These are phyloP conservation scores for Ceratocystis harringtonii DNA, from an alignment of 2,329 filamentous ascomycete species.

Conservation along the genomic window DNA sequence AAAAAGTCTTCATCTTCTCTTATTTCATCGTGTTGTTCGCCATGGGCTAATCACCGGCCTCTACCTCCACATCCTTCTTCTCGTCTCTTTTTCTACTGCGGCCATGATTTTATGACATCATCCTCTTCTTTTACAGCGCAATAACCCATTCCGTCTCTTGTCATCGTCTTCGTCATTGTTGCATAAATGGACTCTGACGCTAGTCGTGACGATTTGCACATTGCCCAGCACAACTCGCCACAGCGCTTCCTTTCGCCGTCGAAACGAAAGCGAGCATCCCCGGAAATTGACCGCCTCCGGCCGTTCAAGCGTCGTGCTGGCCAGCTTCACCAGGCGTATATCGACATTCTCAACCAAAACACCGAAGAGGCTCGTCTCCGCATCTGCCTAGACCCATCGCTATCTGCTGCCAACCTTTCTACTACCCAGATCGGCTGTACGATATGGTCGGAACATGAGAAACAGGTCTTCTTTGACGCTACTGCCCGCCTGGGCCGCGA, in stretches of 20 bases:
- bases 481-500: conserved; percentile 49
- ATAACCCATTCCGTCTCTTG: background rate
- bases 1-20: background rate
- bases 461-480: conserved; percentile 51
- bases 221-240: background rate
- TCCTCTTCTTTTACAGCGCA: background rate
- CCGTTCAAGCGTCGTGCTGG: conserved; percentile 32
- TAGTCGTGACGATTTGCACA: background rate
- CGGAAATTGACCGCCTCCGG: background rate
- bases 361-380: conserved; percentile 34
- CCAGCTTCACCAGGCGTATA: conserved; percentile 32
- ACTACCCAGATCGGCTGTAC: conserved; percentile 54
- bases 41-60: background rate
- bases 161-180: background rate
- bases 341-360: conserved; percentile 40
- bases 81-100: background rate
- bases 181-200: background rate
- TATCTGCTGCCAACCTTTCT: conserved; percentile 31
- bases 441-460: conserved; percentile 57
- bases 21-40: background rate
- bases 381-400: background rate
- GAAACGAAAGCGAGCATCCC: background rate
- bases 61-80: background rate
- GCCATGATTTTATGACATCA: background rate
- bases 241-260: background rate